Evolutionary conservation across 2,329 filamentous ascomycete genomes (phyloP).

Genomic region (Aspergillus pseudoviridinutans): DNA sequence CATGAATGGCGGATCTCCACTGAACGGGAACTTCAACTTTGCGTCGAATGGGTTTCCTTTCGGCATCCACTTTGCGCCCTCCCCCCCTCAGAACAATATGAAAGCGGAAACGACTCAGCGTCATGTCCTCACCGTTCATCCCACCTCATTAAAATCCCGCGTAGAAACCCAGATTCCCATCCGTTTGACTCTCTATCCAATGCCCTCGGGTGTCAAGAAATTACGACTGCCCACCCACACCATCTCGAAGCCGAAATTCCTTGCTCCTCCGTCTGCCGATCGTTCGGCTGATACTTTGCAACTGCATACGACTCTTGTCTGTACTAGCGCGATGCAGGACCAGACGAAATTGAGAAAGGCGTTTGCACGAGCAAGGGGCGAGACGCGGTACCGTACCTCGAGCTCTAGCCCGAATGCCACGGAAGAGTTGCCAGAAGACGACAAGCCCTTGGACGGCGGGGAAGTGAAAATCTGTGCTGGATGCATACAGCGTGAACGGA

Average conservation of each 20-base stretch:
- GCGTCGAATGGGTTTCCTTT: slow-evolving; percentile 31
- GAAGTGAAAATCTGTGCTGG: slow-evolving; percentile 86
- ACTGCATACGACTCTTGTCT: slow-evolving; percentile 77
- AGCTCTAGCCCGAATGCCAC: slow-evolving; percentile 38
- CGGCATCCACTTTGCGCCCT: slow-evolving; percentile 34
- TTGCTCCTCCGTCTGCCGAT: slow-evolving; percentile 67
- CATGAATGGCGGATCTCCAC: slow-evolving; percentile 42
- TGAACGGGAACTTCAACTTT: slow-evolving; percentile 38
- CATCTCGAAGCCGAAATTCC: slow-evolving; percentile 89
- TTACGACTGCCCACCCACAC: slow-evolving; percentile 85
- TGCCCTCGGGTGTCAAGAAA: slow-evolving; percentile 72
- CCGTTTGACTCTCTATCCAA: slow-evolving; percentile 69
- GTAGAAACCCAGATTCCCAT: slow-evolving; percentile 97
- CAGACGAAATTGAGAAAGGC: slow-evolving; percentile 63
- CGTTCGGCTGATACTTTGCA: slow-evolving; percentile 71
- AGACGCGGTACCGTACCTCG: slow-evolving; percentile 34
- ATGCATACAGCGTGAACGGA: slow-evolving; percentile 89
- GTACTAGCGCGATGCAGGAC: slow-evolving; percentile 85
- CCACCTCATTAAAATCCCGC: slow-evolving; percentile 74
- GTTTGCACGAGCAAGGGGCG: slow-evolving; percentile 53
- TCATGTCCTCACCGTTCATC: slow-evolving; percentile 56
- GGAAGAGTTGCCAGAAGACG: slow-evolving; percentile 59
- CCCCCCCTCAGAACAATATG: slow-evolving; percentile 23
- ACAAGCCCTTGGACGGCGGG: slow-evolving; percentile 80
- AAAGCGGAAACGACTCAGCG: slow-evolving; percentile 32